Percentiles rank a stretch among this genome's conserved stretches.
Evolutionary conservation across 805 yeast genomes (phyloP).

Genomic region (Kodamaea lidongshanica): DNA sequence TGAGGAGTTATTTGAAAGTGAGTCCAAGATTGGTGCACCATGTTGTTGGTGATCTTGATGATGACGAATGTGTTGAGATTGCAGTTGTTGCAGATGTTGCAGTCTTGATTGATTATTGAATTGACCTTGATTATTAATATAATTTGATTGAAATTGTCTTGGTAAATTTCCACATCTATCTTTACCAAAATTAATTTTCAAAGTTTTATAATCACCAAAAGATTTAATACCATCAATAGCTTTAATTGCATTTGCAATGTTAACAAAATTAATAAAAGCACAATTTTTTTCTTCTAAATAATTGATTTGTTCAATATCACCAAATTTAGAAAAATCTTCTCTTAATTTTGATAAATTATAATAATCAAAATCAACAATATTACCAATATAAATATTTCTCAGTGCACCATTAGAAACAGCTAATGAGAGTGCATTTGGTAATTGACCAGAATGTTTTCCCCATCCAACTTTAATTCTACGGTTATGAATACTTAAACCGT

Average conservation of each 20-base stretch:
- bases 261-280: slow-evolving; percentile 87
- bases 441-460: slow-evolving; percentile 95
- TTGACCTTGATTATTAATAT: slow-evolving; percentile 1
- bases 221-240: slow-evolving; percentile 89
- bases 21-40: slow-evolving; percentile 9
- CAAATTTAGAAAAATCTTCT: slow-evolving; percentile 71
- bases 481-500: slow-evolving; percentile 80
- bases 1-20: slow-evolving; percentile 13
- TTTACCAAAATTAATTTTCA: slow-evolving; percentile 55
- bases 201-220: slow-evolving; percentile 52
- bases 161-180: slow-evolving; percentile 89
- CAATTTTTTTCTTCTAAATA: slow-evolving; percentile 77
- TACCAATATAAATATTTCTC: slow-evolving; percentile 85
- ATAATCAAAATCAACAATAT: slow-evolving; percentile 44
- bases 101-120: slow-evolving; percentile 8
- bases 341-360: slow-evolving; percentile 59
- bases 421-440: slow-evolving; percentile 75
- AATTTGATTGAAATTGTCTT: slow-evolving; percentile 53
- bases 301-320: slow-evolving; percentile 93
- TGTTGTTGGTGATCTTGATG: slow-evolving; percentile 3
- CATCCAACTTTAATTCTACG: slow-evolving; percentile 89
- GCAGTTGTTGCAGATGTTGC: slow-evolving; percentile 5
- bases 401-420: slow-evolving; percentile 94
- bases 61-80: not conserved
- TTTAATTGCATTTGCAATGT: slow-evolving; percentile 83